phyloP scores from a whole-genome alignment of 441 rosid species.

The Erodium texanum region DNA sequence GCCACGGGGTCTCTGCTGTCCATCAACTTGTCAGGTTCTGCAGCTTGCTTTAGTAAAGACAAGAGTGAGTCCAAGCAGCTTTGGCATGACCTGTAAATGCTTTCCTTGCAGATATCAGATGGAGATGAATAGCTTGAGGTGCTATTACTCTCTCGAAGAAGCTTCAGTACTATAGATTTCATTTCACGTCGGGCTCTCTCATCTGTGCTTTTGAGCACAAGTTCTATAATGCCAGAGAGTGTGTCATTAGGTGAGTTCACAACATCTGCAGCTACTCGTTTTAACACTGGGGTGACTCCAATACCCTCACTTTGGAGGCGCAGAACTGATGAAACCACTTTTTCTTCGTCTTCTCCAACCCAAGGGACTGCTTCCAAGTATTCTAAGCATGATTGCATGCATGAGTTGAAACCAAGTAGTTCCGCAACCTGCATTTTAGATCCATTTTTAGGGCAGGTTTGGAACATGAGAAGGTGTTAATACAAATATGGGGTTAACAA shows the following conservation, averaged over 20 bases:
- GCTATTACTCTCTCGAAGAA: slow-evolving; percentile 62
- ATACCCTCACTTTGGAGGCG: slow-evolving; percentile 60
- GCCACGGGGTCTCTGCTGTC: slow-evolving; percentile 37
- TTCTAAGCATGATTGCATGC: slow-evolving; percentile 74
- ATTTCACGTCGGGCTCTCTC: slow-evolving; percentile 84
- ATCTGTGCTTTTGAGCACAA: slow-evolving; percentile 86
- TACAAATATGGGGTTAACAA: neutral
- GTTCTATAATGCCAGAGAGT: slow-evolving; percentile 62
- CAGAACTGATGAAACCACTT: slow-evolving; percentile 69
- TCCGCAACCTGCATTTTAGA: slow-evolving; percentile 52
- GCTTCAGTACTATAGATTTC: slow-evolving; percentile 78
- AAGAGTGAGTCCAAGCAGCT: slow-evolving; percentile 52
- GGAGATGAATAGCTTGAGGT: slow-evolving; percentile 32
- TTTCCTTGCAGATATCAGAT: slow-evolving; percentile 52
- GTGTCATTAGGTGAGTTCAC: slow-evolving; percentile 55
- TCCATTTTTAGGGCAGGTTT: neutral
- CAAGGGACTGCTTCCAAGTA: slow-evolving; percentile 98
- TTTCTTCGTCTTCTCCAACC: slow-evolving; percentile 96
- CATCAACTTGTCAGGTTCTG: slow-evolving; percentile 33
- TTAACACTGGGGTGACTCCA: slow-evolving; percentile 59
- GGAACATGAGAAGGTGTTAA: too few relatives aligned
- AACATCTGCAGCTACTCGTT: slow-evolving; percentile 56
- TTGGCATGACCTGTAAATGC: slow-evolving; percentile 54
- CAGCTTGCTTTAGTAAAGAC: slow-evolving; percentile 50
- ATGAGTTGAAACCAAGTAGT: slow-evolving; percentile 54